phyloP scores from a whole-genome alignment of 495 filamentous ascomycete species.

The Xylaria sp. region DNA sequence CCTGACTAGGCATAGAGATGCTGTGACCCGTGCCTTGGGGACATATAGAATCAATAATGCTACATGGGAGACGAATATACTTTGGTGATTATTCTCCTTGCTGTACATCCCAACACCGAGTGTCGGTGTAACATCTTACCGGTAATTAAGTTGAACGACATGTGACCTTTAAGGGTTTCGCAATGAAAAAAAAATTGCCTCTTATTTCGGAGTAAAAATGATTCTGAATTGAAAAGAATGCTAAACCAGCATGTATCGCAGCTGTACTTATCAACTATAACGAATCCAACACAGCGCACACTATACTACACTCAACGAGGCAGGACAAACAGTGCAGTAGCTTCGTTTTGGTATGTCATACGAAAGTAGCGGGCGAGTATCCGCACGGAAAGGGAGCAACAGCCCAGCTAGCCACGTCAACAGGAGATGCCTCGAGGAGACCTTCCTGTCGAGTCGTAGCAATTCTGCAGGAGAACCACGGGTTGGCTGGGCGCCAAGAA shows the following conservation, averaged over 20 bases:
- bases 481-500: conserved; percentile 25
- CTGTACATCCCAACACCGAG: neutral
- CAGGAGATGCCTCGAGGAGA: conserved; percentile 16
- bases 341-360: conserved; percentile 8
- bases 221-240: neutral
- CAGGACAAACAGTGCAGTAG: neutral
- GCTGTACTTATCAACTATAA: too few relatives aligned
- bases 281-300: neutral
- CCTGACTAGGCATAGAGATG: neutral
- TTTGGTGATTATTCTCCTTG: neutral
- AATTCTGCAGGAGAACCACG: conserved; percentile 19
- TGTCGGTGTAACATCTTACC: conserved; percentile 1
- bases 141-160: neutral
- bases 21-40: neutral
- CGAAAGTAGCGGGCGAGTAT: neutral
- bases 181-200: neutral
- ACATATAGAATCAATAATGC: conserved; percentile 2
- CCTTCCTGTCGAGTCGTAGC: conserved; percentile 27
- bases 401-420: conserved; percentile 16
- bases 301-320: conserved; percentile 13
- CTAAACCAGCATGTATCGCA: neutral
- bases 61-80: neutral
- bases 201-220: neutral
- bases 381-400: neutral
- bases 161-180: neutral